Conservation (phyloP, 805 yeast species). For the Maudiozyma serrabonitensis region DNA sequence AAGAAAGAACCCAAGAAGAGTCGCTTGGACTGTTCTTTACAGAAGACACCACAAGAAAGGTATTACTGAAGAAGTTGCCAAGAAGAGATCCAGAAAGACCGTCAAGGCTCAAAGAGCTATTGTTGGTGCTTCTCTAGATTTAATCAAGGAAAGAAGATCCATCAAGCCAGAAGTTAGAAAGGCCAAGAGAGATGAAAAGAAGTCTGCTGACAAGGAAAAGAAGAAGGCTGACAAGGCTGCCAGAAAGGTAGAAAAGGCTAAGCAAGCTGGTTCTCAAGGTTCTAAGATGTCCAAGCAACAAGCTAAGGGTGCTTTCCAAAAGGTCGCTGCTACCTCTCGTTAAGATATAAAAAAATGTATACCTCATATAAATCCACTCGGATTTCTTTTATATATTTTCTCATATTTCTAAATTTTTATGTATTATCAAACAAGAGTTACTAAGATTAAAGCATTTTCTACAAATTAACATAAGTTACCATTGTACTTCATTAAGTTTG, state of each 20-base stretch:
- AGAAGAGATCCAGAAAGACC: constrained; percentile 95
- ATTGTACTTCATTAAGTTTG: neutral
- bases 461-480: neutral
- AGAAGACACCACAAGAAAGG: constrained; percentile 99
- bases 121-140: constrained; percentile 98
- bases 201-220: constrained; percentile 73
- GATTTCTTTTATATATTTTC: constrained; percentile 1
- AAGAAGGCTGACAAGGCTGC: constrained; percentile 87
- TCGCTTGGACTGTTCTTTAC: constrained; percentile 98
- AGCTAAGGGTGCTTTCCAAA: constrained; percentile 96
- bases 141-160: constrained; percentile 95
- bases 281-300: constrained; percentile 85
- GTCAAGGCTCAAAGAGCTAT: constrained; percentile 98
- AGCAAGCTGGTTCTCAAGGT: constrained; percentile 67
- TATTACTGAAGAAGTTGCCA: constrained; percentile 94
- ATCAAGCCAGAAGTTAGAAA: constrained; percentile 95
- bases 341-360: constrained; percentile 34
- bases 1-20: constrained; percentile 99
- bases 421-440: constrained; percentile 1
- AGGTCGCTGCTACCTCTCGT: constrained; percentile 95
- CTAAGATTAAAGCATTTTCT: neutral
- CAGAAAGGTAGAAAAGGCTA: constrained; percentile 91
- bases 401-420: constrained; percentile 4
- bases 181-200: constrained; percentile 91
- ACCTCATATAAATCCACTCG: constrained; percentile 1